A percentile compares a stretch with the other conserved stretches of the same genome.
Conservation (phyloP, 2,329 filamentous ascomycete genomes). For the Thelonectria olida region DNA sequence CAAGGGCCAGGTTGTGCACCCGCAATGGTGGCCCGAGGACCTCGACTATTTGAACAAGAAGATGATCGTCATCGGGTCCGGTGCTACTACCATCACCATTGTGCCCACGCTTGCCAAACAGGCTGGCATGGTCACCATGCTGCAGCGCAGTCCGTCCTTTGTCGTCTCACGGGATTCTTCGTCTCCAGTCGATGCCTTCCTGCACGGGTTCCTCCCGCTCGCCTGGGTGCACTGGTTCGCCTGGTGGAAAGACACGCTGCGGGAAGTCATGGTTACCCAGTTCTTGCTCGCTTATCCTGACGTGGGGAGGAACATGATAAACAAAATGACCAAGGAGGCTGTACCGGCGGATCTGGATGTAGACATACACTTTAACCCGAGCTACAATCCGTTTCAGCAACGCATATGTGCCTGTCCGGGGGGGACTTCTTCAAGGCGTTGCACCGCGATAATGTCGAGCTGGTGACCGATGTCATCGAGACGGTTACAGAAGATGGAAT, state of each 20-base stretch:
- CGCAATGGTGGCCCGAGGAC: constrained; percentile 80
- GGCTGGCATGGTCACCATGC: constrained; percentile 76
- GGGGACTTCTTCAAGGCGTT: constrained; percentile 66
- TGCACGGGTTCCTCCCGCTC: constrained; percentile 56
- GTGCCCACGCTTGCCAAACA: constrained; percentile 74
- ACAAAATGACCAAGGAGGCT: constrained; percentile 51
- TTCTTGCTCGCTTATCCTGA: constrained; percentile 40
- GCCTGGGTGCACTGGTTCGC: constrained; percentile 56
- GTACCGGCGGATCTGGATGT: constrained; percentile 64
- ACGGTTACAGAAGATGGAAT: constrained; percentile 60
- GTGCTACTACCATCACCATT: constrained; percentile 82
- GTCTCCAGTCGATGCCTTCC: constrained; percentile 46
- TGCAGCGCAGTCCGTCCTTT: constrained; percentile 82
- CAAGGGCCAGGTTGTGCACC: constrained; percentile 70
- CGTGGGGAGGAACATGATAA: constrained; percentile 46
- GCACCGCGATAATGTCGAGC: constrained; percentile 52
- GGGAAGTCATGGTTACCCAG: constrained; percentile 53
- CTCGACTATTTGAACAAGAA: constrained; percentile 73
- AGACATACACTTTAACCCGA: constrained; percentile 71
- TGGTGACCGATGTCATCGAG: constrained; percentile 63
- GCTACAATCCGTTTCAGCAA: constrained; percentile 76
- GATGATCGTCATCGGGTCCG: constrained; percentile 78
- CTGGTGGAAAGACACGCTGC: constrained; percentile 59
- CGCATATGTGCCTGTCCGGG: constrained; percentile 74
- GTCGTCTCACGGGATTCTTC: constrained; percentile 63